Percentiles rank a stretch among this genome's conserved stretches.
phyloP scores from a whole-genome alignment of 495 filamentous ascomycete genomes.

The Neurospora sublineolata region DNA sequence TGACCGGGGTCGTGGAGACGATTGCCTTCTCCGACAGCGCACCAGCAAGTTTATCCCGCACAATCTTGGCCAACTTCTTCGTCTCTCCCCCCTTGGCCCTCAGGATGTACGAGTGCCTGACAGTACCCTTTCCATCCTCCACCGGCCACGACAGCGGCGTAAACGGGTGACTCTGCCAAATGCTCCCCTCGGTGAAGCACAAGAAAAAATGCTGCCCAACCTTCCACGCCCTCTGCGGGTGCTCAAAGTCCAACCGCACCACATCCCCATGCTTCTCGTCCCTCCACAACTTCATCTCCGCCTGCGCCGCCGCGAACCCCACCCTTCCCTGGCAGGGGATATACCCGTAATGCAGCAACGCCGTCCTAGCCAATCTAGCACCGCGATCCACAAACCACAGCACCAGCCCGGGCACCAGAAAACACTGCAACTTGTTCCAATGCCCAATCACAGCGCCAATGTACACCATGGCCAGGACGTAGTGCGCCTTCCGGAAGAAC shows the following conservation, averaged over 20 bases:
- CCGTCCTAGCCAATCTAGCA: slow-evolving; percentile 37
- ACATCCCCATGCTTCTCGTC: slow-evolving; percentile 42
- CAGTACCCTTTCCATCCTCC: slow-evolving; percentile 12
- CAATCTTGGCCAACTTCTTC: slow-evolving; percentile 35
- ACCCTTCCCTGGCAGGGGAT: slow-evolving; percentile 19
- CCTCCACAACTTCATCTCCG: slow-evolving; percentile 33
- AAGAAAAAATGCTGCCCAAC: slow-evolving; percentile 58
- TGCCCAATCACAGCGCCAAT: slow-evolving; percentile 59
- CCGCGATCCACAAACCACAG: slow-evolving; percentile 46
- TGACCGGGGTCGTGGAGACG: slow-evolving; percentile 31
- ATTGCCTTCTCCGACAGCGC: slow-evolving; percentile 5
- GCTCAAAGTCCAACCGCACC: slow-evolving; percentile 44
- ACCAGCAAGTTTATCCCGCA: slow-evolving; percentile 20
- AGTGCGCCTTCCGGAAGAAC: slow-evolving; percentile 53
- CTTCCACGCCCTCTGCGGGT: slow-evolving; percentile 44
- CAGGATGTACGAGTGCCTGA: slow-evolving; percentile 51
- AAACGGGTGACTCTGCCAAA: slow-evolving; percentile 61
- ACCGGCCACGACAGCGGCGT: slow-evolving; percentile 44
- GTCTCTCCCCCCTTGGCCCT: slow-evolving; percentile 51
- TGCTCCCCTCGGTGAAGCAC: slow-evolving; percentile 44
- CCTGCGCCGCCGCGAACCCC: slow-evolving; percentile 40
- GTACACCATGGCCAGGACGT: slow-evolving; percentile 52
- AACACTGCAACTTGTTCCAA: slow-evolving; percentile 50
- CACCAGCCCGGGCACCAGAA: slow-evolving; percentile 48
- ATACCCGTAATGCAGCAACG: slow-evolving; percentile 42